A percentile compares a stretch with the other conserved stretches of the same genome.
phyloP scores from a whole-genome alignment of 805 yeast species.

The Wickerhamiella siamensis region DNA sequence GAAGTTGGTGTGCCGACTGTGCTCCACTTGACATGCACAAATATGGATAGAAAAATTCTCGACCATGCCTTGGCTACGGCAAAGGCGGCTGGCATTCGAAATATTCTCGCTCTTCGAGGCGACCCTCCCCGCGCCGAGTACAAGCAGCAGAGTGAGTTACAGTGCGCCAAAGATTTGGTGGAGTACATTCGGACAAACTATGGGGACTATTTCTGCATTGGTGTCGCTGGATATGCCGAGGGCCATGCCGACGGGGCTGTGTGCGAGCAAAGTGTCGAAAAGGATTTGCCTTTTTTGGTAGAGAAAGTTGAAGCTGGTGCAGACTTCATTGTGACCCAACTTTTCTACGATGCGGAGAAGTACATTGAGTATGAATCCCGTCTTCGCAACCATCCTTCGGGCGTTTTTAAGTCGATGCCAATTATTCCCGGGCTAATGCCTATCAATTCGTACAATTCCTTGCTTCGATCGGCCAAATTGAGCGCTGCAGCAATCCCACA shows the following conservation, averaged over 20 bases:
- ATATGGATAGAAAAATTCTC: constrained; percentile 44
- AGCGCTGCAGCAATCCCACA: constrained; percentile 72
- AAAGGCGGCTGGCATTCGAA: constrained; percentile 54
- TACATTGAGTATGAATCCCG: constrained; percentile 63
- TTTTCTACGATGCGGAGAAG: constrained; percentile 76
- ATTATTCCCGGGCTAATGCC: constrained; percentile 98
- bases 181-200: constrained; percentile 57
- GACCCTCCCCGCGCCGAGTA: constrained; percentile 67
- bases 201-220: constrained; percentile 84
- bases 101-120: constrained; percentile 86
- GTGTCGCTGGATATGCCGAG: constrained; percentile 96
- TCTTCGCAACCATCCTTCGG: constrained; percentile 43
- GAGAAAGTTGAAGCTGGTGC: constrained; percentile 93
- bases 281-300: constrained; percentile 64
- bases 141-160: constrained; percentile 33
- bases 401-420: constrained; percentile 58
- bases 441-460: constrained; percentile 79
- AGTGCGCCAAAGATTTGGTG: constrained; percentile 78
- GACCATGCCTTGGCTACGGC: constrained; percentile 26
- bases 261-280: constrained; percentile 45
- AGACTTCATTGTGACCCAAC: constrained; percentile 79
- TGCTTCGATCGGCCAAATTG: constrained; percentile 88
- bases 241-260: constrained; percentile 86
- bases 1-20: constrained; percentile 72
- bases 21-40: constrained; percentile 91